Percentiles rank a stretch among this genome's conserved stretches.
phyloP scores from a whole-genome alignment of 768 basidiomycete species.

The Fomitopsis serialis region DNA sequence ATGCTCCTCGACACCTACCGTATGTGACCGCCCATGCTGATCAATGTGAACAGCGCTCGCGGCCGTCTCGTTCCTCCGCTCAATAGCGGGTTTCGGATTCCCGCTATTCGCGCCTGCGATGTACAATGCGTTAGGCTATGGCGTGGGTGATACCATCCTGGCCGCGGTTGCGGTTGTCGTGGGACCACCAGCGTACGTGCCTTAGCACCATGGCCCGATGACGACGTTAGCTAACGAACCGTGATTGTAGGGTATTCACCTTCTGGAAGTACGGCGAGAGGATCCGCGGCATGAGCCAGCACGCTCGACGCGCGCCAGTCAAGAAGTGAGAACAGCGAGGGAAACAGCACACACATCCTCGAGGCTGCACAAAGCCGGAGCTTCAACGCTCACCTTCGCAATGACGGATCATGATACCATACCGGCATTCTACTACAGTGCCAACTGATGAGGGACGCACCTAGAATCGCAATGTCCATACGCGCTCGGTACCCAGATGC shows the following conservation, averaged over 20 bases:
- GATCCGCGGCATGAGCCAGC: conserved; percentile 32
- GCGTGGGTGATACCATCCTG: conserved; percentile 62
- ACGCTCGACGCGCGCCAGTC: conserved; percentile 1
- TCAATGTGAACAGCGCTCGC: conserved; percentile 43
- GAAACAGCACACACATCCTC: too few relatives aligned
- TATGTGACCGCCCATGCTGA: background rate
- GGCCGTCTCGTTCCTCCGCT: conserved; percentile 55
- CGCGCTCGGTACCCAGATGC: too few relatives aligned
- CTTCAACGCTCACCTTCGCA: too few relatives aligned
- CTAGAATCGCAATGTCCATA: too few relatives aligned
- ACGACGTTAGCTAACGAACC: conserved; percentile 27
- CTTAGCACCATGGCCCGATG: background rate
- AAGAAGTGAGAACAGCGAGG: background rate
- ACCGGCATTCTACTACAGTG: too few relatives aligned
- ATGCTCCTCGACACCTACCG: conserved; percentile 8
- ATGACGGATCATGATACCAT: too few relatives aligned
- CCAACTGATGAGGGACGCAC: too few relatives aligned
- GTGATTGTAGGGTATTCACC: conserved; percentile 31
- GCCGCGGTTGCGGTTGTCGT: conserved; percentile 50
- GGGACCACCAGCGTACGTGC: conserved; percentile 46
- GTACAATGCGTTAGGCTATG: conserved; percentile 60
- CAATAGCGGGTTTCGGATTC: conserved; percentile 65
- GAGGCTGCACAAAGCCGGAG: too few relatives aligned
- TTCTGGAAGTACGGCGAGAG: conserved; percentile 40
- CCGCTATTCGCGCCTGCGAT: conserved; percentile 70